A percentile compares a stretch with the other conserved stretches of the same genome.
Evolutionary conservation across 208 protist species (phyloP).

Genomic region (Crithidia fasciculata): DNA sequence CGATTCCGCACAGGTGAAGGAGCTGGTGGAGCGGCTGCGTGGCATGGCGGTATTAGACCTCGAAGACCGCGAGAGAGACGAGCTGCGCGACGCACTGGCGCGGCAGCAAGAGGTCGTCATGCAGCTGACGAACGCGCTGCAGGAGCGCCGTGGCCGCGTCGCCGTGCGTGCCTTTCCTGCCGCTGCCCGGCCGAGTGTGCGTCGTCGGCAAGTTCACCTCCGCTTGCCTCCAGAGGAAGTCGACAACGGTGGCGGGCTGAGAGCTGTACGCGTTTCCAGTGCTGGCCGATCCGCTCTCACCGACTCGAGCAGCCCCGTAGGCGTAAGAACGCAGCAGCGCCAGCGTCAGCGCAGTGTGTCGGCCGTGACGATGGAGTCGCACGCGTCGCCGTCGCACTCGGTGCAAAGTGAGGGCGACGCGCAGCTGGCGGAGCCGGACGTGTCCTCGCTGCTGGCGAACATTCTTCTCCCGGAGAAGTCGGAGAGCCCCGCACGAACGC

Average conservation of each 20-base stretch:
- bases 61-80: constrained; percentile 18
- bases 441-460: constrained; percentile 18
- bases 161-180: neutral
- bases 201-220: constrained; percentile 8
- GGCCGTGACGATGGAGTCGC: constrained; percentile 29
- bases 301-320: too few species aligned
- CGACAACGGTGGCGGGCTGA: neutral
- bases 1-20: constrained; percentile 4
- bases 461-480: neutral
- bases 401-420: constrained; percentile 4
- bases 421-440: constrained; percentile 35
- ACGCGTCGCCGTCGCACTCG: neutral
- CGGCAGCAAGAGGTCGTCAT: constrained; percentile 52
- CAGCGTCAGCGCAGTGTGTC: constrained; percentile 14
- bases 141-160: neutral
- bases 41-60: constrained; percentile 3
- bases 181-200: neutral
- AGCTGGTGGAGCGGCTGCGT: constrained; percentile 12
- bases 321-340: neutral
- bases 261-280: neutral
- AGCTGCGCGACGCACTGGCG: constrained; percentile 39
- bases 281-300: neutral
- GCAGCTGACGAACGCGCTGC: constrained; percentile 37
- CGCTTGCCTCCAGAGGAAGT: neutral
- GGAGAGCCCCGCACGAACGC: neutral